These are phyloP conservation scores for Colletotrichum magnum DNA, from an alignment of 2,329 filamentous ascomycete genomes.

Conservation along the genomic window DNA sequence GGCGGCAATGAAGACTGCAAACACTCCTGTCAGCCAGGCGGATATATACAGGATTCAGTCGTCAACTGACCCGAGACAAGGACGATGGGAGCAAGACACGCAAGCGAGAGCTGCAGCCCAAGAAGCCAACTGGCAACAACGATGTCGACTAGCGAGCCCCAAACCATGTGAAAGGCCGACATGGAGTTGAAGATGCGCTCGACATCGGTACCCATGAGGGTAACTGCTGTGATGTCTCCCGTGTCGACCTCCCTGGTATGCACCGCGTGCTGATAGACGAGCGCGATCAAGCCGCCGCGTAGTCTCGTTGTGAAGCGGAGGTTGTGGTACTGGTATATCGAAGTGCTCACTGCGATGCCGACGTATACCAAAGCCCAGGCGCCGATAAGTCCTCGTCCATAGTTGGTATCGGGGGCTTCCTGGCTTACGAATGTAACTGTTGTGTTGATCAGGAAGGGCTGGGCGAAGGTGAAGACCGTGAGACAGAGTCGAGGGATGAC, in stretches of 20 bases:
- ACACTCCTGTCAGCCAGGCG: neutral
- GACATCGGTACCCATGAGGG: slow-evolving; percentile 52
- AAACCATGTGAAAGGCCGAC: slow-evolving; percentile 46
- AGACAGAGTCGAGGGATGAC: slow-evolving; percentile 46
- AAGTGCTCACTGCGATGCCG: slow-evolving; percentile 47
- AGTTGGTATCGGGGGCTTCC: slow-evolving; percentile 31
- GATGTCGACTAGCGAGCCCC: slow-evolving; percentile 48
- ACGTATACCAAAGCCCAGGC: slow-evolving; percentile 50
- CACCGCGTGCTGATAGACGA: slow-evolving; percentile 45
- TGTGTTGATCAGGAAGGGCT: slow-evolving; percentile 49
- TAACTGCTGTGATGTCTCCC: slow-evolving; percentile 46
- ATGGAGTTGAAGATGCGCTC: slow-evolving; percentile 47
- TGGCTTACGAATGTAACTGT: slow-evolving; percentile 43
- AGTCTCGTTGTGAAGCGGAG: slow-evolving; percentile 44
- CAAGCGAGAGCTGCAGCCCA: slow-evolving; percentile 46
- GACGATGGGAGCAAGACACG: slow-evolving; percentile 46
- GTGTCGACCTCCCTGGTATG: slow-evolving; percentile 43
- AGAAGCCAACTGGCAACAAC: slow-evolving; percentile 49
- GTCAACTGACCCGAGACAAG: slow-evolving; percentile 40
- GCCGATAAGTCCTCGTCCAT: slow-evolving; percentile 48
- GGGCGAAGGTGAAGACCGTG: slow-evolving; percentile 48
- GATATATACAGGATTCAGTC: too few relatives aligned
- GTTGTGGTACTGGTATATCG: slow-evolving; percentile 45
- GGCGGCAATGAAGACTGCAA: slow-evolving; percentile 42
- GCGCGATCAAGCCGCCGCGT: slow-evolving; percentile 44